phyloP scores from a whole-genome alignment of 345 rosid genomes.

The Hibiscus syriacus region DNA sequence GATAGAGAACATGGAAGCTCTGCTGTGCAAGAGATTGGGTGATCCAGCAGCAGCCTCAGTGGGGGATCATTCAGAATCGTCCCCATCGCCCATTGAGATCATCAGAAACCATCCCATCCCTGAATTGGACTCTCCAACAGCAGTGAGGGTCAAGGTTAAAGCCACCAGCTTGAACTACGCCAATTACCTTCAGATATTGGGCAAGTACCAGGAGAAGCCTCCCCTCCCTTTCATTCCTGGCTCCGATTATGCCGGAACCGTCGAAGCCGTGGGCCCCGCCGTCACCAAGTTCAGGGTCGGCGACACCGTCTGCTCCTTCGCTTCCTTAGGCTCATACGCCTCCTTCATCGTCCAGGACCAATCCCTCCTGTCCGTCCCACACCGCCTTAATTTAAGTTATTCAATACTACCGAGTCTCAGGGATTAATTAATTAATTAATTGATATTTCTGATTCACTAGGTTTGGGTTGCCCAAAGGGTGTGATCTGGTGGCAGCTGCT shows the following conservation, averaged over 20 bases:
- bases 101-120: conserved; percentile 50
- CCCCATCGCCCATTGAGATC: conserved; percentile 41
- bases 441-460: conserved; percentile 19
- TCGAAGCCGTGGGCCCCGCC: conserved; percentile 52
- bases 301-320: conserved; percentile 66
- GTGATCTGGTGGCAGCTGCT: conserved; percentile 75
- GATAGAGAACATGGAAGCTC: conserved; percentile 55
- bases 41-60: conserved; percentile 41
- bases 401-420: neutral
- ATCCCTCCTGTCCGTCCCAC: conserved; percentile 36
- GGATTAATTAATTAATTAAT: neutral
- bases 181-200: conserved; percentile 82
- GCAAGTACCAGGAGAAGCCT: conserved; percentile 83
- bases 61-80: neutral
- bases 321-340: conserved; percentile 70
- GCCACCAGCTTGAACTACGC: conserved; percentile 97
- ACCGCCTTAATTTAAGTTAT: neutral
- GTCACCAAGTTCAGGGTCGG: conserved; percentile 69
- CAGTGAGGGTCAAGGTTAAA: conserved; percentile 66
- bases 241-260: conserved; percentile 79
- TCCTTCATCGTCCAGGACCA: conserved; percentile 74
- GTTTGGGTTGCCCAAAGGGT: conserved; percentile 65
- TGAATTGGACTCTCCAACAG: conserved; percentile 38
- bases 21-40: conserved; percentile 65
- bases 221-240: conserved; percentile 87